Evolutionary conservation across 306 rosid genomes (phyloP).

Genomic region (Cotoneaster glaucophyllus): DNA sequence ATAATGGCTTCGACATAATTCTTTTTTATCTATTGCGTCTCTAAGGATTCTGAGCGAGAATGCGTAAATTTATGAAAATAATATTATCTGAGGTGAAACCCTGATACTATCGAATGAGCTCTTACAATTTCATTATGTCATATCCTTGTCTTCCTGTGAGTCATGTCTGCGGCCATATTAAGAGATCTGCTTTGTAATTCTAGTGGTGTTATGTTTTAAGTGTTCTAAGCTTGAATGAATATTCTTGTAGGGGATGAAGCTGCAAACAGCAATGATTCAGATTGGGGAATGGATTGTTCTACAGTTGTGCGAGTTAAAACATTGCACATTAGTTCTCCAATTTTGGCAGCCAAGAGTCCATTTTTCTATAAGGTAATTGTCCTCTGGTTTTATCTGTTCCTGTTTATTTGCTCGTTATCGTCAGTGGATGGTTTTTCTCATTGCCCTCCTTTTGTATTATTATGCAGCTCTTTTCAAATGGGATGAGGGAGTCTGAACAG

Average conservation of each 20-base stretch:
- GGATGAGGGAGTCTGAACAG: conserved; percentile 96
- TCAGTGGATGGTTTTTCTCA: conserved; percentile 10
- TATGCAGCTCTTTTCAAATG: conserved; percentile 83
- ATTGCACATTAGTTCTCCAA: conserved; percentile 91
- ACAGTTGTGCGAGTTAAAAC: conserved; percentile 70
- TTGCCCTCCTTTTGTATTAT: conserved; percentile 1
- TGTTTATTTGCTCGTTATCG: neutral
- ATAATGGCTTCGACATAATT: neutral
- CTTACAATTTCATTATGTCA: neutral
- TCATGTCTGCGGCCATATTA: neutral
- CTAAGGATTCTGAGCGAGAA: neutral
- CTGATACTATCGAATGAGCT: neutral
- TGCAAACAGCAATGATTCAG: conserved; percentile 63
- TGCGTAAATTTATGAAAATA: neutral
- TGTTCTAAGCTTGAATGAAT: neutral
- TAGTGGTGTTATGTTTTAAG: neutral
- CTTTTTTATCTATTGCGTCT: neutral
- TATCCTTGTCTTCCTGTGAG: neutral
- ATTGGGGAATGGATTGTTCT: conserved; percentile 73
- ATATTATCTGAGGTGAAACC: neutral
- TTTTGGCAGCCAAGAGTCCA: conserved; percentile 98
- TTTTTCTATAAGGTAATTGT: conserved; percentile 76
- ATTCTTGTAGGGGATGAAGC: conserved; percentile 72
- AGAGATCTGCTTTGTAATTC: neutral
- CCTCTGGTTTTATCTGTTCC: neutral